Percentiles rank a stretch among this genome's conserved stretches.
Conservation (phyloP, 2,329 filamentous ascomycete species). For the Fusarium stilboides region DNA sequence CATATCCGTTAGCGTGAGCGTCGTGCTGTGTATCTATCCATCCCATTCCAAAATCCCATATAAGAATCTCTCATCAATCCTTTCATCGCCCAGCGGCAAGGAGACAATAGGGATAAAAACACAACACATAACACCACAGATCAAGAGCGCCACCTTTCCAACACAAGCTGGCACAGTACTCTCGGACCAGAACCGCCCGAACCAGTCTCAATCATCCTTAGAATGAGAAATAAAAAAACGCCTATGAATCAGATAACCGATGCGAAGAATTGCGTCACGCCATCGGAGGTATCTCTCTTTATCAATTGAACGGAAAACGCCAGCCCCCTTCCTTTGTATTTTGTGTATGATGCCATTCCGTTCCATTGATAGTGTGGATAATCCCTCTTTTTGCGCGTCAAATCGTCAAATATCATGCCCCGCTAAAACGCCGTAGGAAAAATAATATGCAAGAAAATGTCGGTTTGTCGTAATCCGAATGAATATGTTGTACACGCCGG, state of each 20-base stretch:
- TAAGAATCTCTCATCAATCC: slow-evolving; percentile 40
- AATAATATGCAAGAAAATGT: slow-evolving; percentile 9
- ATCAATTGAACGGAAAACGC: slow-evolving; percentile 53
- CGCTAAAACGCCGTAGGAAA: slow-evolving; percentile 44
- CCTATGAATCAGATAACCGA: slow-evolving; percentile 35
- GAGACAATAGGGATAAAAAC: slow-evolving; percentile 33
- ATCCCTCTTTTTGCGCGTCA: slow-evolving; percentile 45
- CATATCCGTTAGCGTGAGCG: slow-evolving; percentile 44
- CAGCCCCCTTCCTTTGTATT: slow-evolving; percentile 41
- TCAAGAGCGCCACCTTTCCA: slow-evolving; percentile 9
- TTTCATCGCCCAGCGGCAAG: slow-evolving; percentile 30
- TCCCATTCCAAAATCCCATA: slow-evolving; percentile 30
- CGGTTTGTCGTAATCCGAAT: slow-evolving; percentile 19
- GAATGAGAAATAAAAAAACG: slow-evolving; percentile 26
- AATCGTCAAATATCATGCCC: slow-evolving; percentile 40
- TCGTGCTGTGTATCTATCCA: slow-evolving; percentile 44
- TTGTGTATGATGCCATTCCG: slow-evolving; percentile 45
- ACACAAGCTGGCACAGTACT: slow-evolving; percentile 25
- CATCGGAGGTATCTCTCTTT: slow-evolving; percentile 49
- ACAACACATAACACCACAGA: slow-evolving; percentile 27
- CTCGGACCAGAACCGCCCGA: slow-evolving; percentile 38
- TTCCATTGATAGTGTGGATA: slow-evolving; percentile 50
- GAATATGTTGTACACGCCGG: slow-evolving; percentile 45
- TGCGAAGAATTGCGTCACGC: slow-evolving; percentile 42
- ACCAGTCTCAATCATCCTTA: slow-evolving; percentile 31